Conservation (phyloP, 108 stramenopile species). For the Conticribra weissflogii region DNA sequence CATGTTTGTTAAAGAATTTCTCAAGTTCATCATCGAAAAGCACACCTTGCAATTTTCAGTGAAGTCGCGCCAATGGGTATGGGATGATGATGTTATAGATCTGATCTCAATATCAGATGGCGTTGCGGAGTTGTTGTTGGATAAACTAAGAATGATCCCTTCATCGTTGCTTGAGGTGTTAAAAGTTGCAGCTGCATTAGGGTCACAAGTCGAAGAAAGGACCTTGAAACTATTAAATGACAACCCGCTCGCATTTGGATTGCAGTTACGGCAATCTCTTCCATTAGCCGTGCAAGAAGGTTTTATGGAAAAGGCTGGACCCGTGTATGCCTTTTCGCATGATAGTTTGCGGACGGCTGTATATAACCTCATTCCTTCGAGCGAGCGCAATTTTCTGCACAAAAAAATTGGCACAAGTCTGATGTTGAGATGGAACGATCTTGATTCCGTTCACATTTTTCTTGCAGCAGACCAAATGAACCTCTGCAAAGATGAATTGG, state of each 20-base stretch:
- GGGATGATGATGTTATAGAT: slow-evolving; percentile 10
- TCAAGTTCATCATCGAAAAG: not conserved
- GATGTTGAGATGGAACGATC: not conserved
- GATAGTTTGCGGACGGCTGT: slow-evolving; percentile 7
- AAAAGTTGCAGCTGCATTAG: slow-evolving; percentile 9
- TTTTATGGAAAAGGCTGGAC: slow-evolving; percentile 18
- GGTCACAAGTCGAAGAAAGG: slow-evolving; percentile 5
- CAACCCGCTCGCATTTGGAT: not conserved
- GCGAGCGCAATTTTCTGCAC: not conserved
- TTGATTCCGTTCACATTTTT: not conserved
- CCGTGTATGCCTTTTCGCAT: slow-evolving; percentile 17
- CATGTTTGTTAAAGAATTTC: slow-evolving; percentile 2
- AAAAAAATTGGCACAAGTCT: slow-evolving; percentile 8
- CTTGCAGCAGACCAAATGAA: slow-evolving; percentile 14
- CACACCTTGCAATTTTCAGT: slow-evolving; percentile 10
- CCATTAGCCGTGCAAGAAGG: slow-evolving; percentile 2
- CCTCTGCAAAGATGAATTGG: slow-evolving; percentile 12
- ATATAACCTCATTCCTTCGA: slow-evolving; percentile 11
- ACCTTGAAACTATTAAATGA: not conserved
- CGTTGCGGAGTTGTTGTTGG: slow-evolving; percentile 6
- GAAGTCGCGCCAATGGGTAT: slow-evolving; percentile 13
- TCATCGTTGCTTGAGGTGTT: not conserved
- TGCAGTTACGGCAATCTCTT: slow-evolving; percentile 7
- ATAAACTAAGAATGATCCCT: slow-evolving; percentile 1
- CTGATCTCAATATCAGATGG: slow-evolving; percentile 6